Conservation (phyloP, 78 protist genomes). For the Thecamonas trahens region DNA sequence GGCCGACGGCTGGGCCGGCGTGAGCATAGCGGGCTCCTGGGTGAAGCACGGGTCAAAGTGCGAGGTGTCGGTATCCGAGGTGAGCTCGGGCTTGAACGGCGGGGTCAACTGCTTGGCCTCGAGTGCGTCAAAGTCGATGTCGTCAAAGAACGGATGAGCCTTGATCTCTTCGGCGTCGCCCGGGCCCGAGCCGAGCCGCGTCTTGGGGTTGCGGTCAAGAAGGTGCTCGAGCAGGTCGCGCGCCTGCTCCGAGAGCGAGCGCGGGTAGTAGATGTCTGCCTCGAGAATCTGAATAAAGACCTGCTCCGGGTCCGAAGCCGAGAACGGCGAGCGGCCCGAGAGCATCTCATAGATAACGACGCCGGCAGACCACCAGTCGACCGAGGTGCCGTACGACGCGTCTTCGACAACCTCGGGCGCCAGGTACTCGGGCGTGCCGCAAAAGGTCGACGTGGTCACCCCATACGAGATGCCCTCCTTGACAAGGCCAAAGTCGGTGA, state of each 20-base stretch:
- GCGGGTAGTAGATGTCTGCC: not conserved
- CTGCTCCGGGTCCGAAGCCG: not conserved
- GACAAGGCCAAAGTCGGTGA: constrained; percentile 45
- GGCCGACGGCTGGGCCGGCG: not conserved
- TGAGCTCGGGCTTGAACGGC: constrained; percentile 5
- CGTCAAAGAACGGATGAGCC: constrained; percentile 3
- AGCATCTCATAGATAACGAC: constrained; percentile 54
- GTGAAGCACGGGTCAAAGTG: constrained; percentile 19
- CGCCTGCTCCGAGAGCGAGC: not conserved
- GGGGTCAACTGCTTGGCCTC: constrained; percentile 6
- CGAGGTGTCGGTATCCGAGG: not conserved
- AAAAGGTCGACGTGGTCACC: not conserved
- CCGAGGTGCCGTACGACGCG: constrained; percentile 34
- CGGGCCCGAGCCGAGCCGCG: not conserved
- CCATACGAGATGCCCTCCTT: not conserved
- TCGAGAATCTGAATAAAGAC: not conserved
- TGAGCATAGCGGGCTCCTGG: not conserved
- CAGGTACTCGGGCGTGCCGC: constrained; percentile 40
- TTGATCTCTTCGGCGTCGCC: not conserved
- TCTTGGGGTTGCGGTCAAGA: not conserved
- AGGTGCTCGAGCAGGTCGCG: not conserved
- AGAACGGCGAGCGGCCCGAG: constrained; percentile 26
- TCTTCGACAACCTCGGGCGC: constrained; percentile 37
- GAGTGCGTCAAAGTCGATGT: constrained; percentile 9
- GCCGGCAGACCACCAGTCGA: constrained; percentile 76